Evolutionary conservation across 345 rosid genomes (phyloP), one percentile per base, ranked within the genome.

Genomic region (Syzygium grande): DNA sequence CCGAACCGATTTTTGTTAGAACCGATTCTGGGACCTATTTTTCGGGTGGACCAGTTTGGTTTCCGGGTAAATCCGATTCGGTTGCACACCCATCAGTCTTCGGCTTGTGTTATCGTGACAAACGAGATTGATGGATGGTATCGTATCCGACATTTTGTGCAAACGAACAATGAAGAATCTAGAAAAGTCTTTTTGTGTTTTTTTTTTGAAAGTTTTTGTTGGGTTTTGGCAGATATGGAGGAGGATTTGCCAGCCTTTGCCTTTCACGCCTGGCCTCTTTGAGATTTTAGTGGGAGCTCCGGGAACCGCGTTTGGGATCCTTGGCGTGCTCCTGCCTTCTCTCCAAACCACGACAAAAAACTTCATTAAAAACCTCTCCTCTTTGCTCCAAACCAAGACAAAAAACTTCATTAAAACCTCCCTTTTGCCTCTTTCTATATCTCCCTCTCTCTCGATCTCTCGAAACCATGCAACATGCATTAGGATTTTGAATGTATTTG

Each of bases 231-330:
- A 5, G 11, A 38, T 49, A 34, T 21, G 25, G 4, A 34, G 80
- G 83, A 49, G 21, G 49, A 21, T 38, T 73, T 73, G 83, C 83
- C 80, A 73, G 83, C 83, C 83, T 73, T 73, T 73, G 83, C 83
- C 41, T 14, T 73, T 19, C 83, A 73, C 83, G 83, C 83, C 83
- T 73, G 83, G 49, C 43, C 21, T 43, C 46, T 58, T 65, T 38
- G 27, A 38, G 83, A 38, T 73, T 73, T 73, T 38, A 73, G 83
- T 73, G 83, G 83, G 83, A 73, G 83, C 83, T 73, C 83, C 83
- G 83, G 83, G 83, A 73, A 73, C 49, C 43, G 83, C 27, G 83
- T 73, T 38, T 2, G 83, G 83, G 83, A 73, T 73, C 83, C 49
- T 22, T 21, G 83, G 83, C 83, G 83, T 73, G 83, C 83, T 38